Percentiles rank a stretch among this genome's conserved stretches.
These are phyloP conservation scores for Fraxinus pennsylvanica DNA, from an alignment of 257 asterid genomes.

Conservation along the genomic window DNA sequence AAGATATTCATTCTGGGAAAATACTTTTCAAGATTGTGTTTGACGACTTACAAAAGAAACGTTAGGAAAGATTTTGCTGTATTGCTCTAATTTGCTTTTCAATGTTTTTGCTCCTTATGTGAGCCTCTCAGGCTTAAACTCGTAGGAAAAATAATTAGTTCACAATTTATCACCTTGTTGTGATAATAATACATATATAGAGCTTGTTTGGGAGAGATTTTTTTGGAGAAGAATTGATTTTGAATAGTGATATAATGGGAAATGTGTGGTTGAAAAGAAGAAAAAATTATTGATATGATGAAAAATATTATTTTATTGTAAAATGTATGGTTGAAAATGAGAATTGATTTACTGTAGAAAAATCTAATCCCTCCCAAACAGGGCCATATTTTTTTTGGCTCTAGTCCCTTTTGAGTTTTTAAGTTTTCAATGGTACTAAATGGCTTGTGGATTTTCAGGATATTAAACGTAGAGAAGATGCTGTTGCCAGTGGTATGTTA, in stretches of 20 bases:
- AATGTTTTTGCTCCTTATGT: not conserved
- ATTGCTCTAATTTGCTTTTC: not conserved
- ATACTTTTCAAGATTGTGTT: not conserved
- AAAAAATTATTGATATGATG: too few relatives aligned
- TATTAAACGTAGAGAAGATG: slow-evolving; percentile 62
- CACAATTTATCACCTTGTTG: not conserved
- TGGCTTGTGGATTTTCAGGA: slow-evolving; percentile 46
- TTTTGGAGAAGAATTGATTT: too few relatives aligned
- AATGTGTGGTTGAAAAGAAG: too few relatives aligned
- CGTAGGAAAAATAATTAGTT: not conserved
- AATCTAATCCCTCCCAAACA: too few relatives aligned
- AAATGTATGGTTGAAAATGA: too few relatives aligned
- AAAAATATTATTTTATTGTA: too few relatives aligned
- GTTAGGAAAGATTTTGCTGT: not conserved
- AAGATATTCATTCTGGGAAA: not conserved
- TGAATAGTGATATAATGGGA: too few relatives aligned
- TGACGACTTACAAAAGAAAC: not conserved
- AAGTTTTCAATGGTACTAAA: slow-evolving; percentile 19
- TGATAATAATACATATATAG: not conserved
- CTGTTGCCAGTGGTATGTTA: slow-evolving; percentile 58
- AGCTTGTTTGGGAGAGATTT: too few relatives aligned
- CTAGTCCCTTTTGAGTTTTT: not conserved
- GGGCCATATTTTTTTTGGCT: not conserved
- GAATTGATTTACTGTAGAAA: too few relatives aligned
- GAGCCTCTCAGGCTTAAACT: too few relatives aligned